Percentiles rank a stretch among this genome's conserved stretches.
Conservation (phyloP, 208 protist genomes). For the Trypanosoma avium region DNA sequence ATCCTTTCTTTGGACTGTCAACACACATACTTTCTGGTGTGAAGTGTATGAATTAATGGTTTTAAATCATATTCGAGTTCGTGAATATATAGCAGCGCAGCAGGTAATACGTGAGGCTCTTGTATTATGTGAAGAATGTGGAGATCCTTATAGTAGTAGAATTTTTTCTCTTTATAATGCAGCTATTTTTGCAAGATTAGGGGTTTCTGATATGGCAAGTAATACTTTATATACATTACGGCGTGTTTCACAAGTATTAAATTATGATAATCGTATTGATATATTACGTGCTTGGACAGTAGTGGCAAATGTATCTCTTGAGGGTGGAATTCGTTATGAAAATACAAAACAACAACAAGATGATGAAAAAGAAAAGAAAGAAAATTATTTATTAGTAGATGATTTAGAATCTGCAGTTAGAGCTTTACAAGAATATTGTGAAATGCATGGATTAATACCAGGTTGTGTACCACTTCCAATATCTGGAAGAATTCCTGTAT, state of each 20-base stretch:
- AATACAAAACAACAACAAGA: neutral
- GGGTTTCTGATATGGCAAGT: slow-evolving; percentile 12
- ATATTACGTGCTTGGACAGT: slow-evolving; percentile 33
- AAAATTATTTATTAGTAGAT: neutral
- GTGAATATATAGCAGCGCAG: slow-evolving; percentile 31
- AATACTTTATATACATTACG: slow-evolving; percentile 25
- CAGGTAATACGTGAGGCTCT: slow-evolving; percentile 37
- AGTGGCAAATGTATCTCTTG: slow-evolving; percentile 29
- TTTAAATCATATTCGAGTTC: slow-evolving; percentile 42
- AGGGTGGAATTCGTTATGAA: slow-evolving; percentile 7
- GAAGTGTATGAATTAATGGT: slow-evolving; percentile 37
- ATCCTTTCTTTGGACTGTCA: slow-evolving; percentile 47
- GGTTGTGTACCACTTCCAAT: neutral
- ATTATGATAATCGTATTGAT: slow-evolving; percentile 27
- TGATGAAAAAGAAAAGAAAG: neutral
- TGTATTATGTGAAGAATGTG: slow-evolving; percentile 42
- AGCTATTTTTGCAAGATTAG: slow-evolving; percentile 28
- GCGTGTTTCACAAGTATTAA: slow-evolving; percentile 15
- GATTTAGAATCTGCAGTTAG: slow-evolving; percentile 8
- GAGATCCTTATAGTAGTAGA: slow-evolving; percentile 45
- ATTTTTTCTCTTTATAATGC: slow-evolving; percentile 50
- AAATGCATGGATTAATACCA: slow-evolving; percentile 13
- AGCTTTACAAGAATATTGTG: slow-evolving; percentile 20
- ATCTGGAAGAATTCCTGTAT: too few species aligned
- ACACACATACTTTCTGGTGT: slow-evolving; percentile 50